Evolutionary conservation across 257 asterid genomes (phyloP).

Genomic region (Solanum virginianum): DNA sequence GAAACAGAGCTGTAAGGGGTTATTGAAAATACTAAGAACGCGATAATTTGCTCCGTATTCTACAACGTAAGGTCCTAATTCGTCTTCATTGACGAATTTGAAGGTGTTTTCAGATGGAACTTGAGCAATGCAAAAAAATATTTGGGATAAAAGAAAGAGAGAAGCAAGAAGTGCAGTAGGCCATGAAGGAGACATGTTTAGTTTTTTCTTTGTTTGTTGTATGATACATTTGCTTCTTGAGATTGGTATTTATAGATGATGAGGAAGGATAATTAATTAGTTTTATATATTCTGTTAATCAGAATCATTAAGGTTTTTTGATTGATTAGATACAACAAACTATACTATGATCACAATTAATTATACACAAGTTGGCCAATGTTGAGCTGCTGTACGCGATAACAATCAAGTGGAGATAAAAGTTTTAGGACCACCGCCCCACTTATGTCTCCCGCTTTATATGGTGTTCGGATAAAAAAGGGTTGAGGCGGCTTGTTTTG

Average conservation of each 20-base stretch:
- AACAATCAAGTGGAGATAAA: not conserved
- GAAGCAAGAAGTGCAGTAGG: not conserved
- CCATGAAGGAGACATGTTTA: not conserved
- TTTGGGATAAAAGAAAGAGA: not conserved
- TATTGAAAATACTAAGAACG: not conserved
- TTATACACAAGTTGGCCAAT: not conserved
- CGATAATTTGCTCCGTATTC: conserved; percentile 9
- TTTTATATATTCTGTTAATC: not conserved
- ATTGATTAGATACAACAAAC: not conserved
- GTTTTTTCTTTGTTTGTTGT: not conserved
- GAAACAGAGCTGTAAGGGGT: conserved; percentile 3
- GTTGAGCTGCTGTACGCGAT: not conserved
- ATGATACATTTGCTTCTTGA: not conserved
- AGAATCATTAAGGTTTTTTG: not conserved
- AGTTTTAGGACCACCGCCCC: not conserved
- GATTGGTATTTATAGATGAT: not conserved
- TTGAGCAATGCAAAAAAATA: not conserved
- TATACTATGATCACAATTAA: not conserved
- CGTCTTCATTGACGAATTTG: conserved; percentile 4
- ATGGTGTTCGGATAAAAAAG: not conserved
- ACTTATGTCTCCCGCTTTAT: not conserved
- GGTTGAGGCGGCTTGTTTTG: not conserved
- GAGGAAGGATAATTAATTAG: not conserved
- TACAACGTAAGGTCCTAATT: not conserved
- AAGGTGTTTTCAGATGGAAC: conserved; percentile 11